A percentile compares a stretch with the other conserved stretches of the same genome.
These are phyloP conservation scores for Yamadazyma aaseri DNA, from an alignment of 1,139 yeast species.

Conservation along the genomic window DNA sequence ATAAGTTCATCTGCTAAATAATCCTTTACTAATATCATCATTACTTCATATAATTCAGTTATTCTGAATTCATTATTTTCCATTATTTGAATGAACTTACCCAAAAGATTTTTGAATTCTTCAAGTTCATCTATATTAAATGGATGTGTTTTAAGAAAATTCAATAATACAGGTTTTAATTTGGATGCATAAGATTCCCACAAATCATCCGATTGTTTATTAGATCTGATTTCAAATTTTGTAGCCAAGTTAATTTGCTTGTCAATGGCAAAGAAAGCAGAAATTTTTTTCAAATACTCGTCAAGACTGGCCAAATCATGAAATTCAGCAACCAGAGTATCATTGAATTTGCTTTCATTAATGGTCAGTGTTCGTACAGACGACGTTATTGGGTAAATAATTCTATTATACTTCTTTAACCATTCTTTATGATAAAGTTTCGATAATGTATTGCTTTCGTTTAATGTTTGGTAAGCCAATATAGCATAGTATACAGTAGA, in stretches of 20 bases:
- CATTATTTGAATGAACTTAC: conserved; percentile 73
- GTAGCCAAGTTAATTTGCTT: conserved; percentile 60
- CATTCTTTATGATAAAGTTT: conserved; percentile 71
- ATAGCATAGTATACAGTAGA: conserved; percentile 79
- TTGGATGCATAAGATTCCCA: conserved; percentile 72
- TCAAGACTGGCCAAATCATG: conserved; percentile 31
- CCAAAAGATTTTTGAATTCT: conserved; percentile 54
- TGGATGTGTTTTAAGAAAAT: conserved; percentile 31
- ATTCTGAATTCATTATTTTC: conserved; percentile 69
- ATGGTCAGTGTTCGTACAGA: conserved; percentile 18
- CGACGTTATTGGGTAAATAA: conserved; percentile 63
- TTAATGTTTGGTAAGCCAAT: conserved; percentile 74
- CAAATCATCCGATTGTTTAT: conserved; percentile 64
- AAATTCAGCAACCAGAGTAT: conserved; percentile 23
- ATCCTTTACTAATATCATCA: conserved; percentile 57
- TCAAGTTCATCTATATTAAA: conserved; percentile 33
- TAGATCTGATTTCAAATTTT: conserved; percentile 52
- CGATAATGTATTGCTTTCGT: conserved; percentile 59
- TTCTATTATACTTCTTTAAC: conserved; percentile 66
- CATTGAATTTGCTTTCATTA: conserved; percentile 11
- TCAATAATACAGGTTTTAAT: conserved; percentile 52
- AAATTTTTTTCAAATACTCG: conserved; percentile 58
- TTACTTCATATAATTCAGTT: conserved; percentile 58
- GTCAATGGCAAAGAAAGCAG: conserved; percentile 80
- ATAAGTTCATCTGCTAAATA: conserved; percentile 59